phyloP scores from a whole-genome alignment of 2,329 filamentous ascomycete genomes.

The Eurotiales sp. region DNA sequence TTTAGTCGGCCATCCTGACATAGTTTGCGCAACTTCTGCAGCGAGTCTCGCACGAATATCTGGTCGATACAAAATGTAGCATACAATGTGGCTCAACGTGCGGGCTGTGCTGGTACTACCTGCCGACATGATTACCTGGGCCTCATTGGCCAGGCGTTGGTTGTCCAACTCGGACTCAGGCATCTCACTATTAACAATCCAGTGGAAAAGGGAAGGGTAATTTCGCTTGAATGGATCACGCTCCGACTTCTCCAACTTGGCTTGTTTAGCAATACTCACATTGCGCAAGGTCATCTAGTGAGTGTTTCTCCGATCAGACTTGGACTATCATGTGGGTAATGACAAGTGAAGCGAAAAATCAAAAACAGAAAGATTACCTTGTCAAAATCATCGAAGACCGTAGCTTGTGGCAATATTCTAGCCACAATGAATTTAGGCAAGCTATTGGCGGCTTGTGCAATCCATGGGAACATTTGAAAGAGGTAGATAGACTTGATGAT shows the following conservation, averaged over 20 bases:
- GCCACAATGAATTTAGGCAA: conserved; percentile 3
- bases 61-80: conserved; percentile 9
- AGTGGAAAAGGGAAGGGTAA: conserved; percentile 14
- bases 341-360: too few relatives aligned
- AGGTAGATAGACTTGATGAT: conserved; percentile 14
- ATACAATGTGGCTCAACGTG: conserved; percentile 19
- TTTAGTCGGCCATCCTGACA: conserved; percentile 18
- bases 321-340: too few relatives aligned
- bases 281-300: conserved; percentile 5
- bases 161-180: conserved; percentile 21
- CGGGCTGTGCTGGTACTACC: conserved; percentile 25
- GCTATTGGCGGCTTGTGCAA: conserved; percentile 7
- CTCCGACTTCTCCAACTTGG: conserved; percentile 10
- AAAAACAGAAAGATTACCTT: too few relatives aligned
- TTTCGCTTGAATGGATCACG: conserved; percentile 5
- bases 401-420: conserved; percentile 3
- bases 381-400: conserved; percentile 7
- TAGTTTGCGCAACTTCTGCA: conserved; percentile 22
- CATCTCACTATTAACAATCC: conserved; percentile 16
- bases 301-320: too few relatives aligned
- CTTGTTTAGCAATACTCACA: conserved; percentile 1
- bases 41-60: conserved; percentile 15
- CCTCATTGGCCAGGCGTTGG: conserved; percentile 25
- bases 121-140: conserved; percentile 22
- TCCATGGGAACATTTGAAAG: conserved; percentile 15